phyloP scores from a whole-genome alignment of 2,329 filamentous ascomycete species.

The Zarea fungicola region DNA sequence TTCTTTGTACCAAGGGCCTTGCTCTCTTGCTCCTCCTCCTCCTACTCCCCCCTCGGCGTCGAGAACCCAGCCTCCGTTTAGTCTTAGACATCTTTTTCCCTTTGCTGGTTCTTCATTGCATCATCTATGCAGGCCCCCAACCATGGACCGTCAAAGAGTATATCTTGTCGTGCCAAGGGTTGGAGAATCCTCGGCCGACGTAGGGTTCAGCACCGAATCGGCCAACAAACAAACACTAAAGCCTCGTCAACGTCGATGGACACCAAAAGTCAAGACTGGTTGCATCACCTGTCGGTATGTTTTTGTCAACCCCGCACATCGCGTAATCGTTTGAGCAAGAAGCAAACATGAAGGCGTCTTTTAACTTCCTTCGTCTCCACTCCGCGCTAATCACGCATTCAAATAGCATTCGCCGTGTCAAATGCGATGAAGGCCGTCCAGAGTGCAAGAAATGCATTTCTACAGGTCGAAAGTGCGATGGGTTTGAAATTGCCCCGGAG shows the following conservation, averaged over 20 bases:
- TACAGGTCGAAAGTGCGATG: conserved; percentile 18
- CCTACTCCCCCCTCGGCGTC: background rate
- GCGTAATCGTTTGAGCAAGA: too few species aligned
- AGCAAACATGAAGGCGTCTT: too few species aligned
- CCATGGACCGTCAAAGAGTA: conserved; percentile 9
- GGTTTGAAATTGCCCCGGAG: conserved; percentile 13
- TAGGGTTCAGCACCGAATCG: background rate
- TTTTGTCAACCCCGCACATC: background rate
- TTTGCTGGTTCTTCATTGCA: background rate
- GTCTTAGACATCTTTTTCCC: background rate
- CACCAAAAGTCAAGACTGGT: conserved; percentile 18
- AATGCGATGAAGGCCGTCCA: conserved; percentile 24
- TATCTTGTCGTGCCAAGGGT: background rate
- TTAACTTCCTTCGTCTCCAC: background rate
- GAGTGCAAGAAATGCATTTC: conserved; percentile 20
- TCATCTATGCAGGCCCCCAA: background rate
- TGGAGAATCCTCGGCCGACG: background rate
- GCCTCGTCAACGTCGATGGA: conserved; percentile 10
- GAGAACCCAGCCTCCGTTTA: too few species aligned
- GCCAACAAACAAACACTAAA: background rate
- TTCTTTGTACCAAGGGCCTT: too few species aligned
- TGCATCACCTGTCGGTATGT: conserved; percentile 20
- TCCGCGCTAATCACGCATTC: background rate
- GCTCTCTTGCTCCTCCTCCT: background rate
- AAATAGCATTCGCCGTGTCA: conserved; percentile 21